A percentile compares a stretch with the other conserved stretches of the same genome.
phyloP scores from a whole-genome alignment of 495 filamentous ascomycete species.

The Chaetomium cochliodes region DNA sequence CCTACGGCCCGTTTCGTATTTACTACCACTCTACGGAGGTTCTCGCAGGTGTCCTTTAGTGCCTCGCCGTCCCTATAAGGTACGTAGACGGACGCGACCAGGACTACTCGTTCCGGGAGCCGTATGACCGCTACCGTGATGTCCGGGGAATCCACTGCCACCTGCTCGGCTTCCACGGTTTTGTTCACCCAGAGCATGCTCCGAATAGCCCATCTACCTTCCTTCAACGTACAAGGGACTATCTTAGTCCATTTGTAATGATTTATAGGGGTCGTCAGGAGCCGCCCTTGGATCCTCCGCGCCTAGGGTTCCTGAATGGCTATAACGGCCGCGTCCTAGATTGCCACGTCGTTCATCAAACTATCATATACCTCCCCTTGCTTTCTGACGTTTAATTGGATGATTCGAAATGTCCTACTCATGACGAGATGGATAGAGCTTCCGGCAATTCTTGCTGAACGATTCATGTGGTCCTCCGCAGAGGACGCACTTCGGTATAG shows the following conservation, averaged over 20 bases:
- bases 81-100: conserved; percentile 22
- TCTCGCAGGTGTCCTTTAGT: neutral
- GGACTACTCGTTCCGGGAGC: conserved; percentile 9
- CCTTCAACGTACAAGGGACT: conserved; percentile 1
- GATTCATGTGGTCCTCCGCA: conserved; percentile 8
- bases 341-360: conserved; percentile 8
- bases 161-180: conserved; percentile 3
- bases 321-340: conserved; percentile 4
- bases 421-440: conserved; percentile 5
- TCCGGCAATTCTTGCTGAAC: conserved; percentile 10
- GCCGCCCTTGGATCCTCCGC: conserved; percentile 5
- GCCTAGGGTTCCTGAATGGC: conserved; percentile 12
- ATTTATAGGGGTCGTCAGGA: conserved; percentile 12
- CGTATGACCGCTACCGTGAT: conserved; percentile 3
- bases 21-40: conserved; percentile 1
- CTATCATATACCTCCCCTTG: conserved; percentile 7
- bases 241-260: conserved; percentile 12
- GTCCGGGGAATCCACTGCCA: neutral
- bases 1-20: conserved; percentile 10
- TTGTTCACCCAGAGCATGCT: conserved; percentile 12
- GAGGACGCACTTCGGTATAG: conserved; percentile 1
- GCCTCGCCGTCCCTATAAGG: conserved; percentile 6
- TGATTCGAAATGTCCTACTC: conserved; percentile 1
- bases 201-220: conserved; percentile 8
- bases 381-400: conserved; percentile 6